Base-by-base conservation (phyloP, 257 asterid genomes). In the Primulina huaijiensis region DNA sequence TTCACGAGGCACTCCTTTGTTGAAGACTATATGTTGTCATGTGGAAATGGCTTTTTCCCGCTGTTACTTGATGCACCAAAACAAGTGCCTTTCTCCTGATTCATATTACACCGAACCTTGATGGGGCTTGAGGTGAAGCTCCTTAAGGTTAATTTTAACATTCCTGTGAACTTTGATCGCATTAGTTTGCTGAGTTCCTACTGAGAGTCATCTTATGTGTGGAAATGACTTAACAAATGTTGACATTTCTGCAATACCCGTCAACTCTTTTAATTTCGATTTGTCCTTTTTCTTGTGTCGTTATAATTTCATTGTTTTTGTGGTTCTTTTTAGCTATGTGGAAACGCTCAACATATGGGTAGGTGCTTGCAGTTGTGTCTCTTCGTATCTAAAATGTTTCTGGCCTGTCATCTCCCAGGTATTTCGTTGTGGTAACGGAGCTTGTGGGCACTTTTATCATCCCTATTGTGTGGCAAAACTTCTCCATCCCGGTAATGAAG, bases 391-490 rank as follows among this genome's bases (percentile, higher is more conserved):
- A 14, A 57, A 72, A 60, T 55, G 50, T 50, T 20, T 73, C 64
- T 57, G 58, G 64, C 69, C 25, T 34, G 35, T 61, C 68, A 62
- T 43, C 67, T 74, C 73, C 16, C 86, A 91, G 99, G 97, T 94
- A 53, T 91, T 91, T 74, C 90, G 88, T 68, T 94, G 99, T 78
- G 87, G 81, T 65, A 85, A 82, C 78, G 97, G 95, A 57, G 88
- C 96, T 40, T 94, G 99, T 55, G 97, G 99, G 52, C 85, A 78
- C 79, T 94, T 89, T 71, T 94, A 91, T 80, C 99, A 94, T 76
- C 95, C 97, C 61, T 61, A 27, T 31, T 94, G 99, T 82, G 95
- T 88, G 60, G 93, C 96, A 11, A 82, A 76, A 71, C 89, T 87
- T 73, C 87, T 86, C 53, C 82, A 77, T 72, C 88, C 84, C 37